phyloP scores from a whole-genome alignment of 371 early-diverging fungal species.

The Rhizomucor miehei region DNA sequence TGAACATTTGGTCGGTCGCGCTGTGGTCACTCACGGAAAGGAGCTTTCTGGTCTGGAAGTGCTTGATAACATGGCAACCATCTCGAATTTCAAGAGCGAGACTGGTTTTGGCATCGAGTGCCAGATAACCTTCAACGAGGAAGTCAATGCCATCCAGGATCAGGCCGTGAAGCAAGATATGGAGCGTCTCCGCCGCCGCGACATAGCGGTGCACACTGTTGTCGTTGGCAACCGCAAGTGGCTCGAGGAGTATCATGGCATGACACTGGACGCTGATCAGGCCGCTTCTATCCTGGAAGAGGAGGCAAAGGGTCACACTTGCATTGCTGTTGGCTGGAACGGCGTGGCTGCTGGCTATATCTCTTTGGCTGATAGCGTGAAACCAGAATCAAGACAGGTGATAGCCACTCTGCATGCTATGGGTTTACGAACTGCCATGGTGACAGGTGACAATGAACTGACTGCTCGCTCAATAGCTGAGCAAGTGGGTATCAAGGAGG shows the following conservation, averaged over 20 bases:
- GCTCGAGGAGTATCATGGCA: constrained; percentile 46
- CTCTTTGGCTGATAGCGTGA: constrained; percentile 83
- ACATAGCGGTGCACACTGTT: constrained; percentile 37
- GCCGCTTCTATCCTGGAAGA: constrained; percentile 27
- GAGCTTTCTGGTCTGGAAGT: constrained; percentile 30
- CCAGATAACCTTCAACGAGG: constrained; percentile 31
- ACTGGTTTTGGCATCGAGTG: constrained; percentile 81
- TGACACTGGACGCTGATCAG: constrained; percentile 31
- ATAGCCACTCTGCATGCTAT: constrained; percentile 70
- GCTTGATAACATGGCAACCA: constrained; percentile 35
- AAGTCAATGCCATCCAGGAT: constrained; percentile 2
- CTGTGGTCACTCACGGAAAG: constrained; percentile 66
- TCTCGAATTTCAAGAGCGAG: constrained; percentile 62
- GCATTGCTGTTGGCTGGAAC: constrained; percentile 73
- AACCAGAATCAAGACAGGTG: constrained; percentile 73
- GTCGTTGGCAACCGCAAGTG: constrained; percentile 76
- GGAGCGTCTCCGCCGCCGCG: background rate
- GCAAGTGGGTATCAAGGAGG: constrained; percentile 70
- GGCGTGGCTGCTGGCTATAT: constrained; percentile 69
- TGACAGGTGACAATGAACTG: constrained; percentile 88
- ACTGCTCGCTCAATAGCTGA: constrained; percentile 77
- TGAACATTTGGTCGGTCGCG: constrained; percentile 89
- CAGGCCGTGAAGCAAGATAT: background rate
- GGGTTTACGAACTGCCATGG: constrained; percentile 82
- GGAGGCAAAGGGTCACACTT: constrained; percentile 69